Evolutionary conservation across 83 land plant genomes (phyloP).

Genomic region (Isoetes engelmannii): DNA sequence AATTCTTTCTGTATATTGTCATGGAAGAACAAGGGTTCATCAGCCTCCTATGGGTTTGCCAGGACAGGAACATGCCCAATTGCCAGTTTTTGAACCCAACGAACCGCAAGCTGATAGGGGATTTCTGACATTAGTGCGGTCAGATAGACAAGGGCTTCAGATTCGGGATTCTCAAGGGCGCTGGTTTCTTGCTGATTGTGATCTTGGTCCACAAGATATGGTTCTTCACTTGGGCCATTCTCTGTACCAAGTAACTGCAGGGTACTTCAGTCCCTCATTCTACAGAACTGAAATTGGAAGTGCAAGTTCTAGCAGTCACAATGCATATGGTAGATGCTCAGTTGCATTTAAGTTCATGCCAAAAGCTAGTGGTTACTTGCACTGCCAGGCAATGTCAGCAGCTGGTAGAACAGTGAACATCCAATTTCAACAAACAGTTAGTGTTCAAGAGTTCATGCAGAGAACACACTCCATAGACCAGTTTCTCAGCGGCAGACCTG

Average conservation of each 20-base stretch:
- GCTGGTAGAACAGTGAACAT: conserved; percentile 78
- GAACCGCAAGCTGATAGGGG: conserved; percentile 71
- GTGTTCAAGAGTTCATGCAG: conserved; percentile 94
- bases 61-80: conserved; percentile 48
- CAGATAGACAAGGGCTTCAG: conserved; percentile 73
- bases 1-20: conserved; percentile 68
- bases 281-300: conserved; percentile 38
- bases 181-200: conserved; percentile 80
- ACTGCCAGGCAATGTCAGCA: conserved; percentile 74
- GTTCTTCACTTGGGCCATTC: conserved; percentile 73
- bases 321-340: conserved; percentile 65
- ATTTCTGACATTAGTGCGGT: conserved; percentile 57
- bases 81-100: conserved; percentile 52
- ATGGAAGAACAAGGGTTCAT: conserved; percentile 63
- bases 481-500: conserved; percentile 36
- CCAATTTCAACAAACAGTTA: conserved; percentile 74
- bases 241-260: conserved; percentile 86
- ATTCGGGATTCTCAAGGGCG: conserved; percentile 68
- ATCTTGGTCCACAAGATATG: conserved; percentile 81
- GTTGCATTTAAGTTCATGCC: conserved; percentile 91
- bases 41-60: conserved; percentile 47
- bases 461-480: conserved; percentile 68
- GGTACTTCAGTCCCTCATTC: conserved; percentile 70
- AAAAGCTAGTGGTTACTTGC: conserved; percentile 62
- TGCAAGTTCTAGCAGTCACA: conserved; percentile 6